Evolutionary conservation across 441 rosid species (phyloP), one percentile per base, ranked within the genome.

Genomic region (Pelargonium fulgidum): DNA sequence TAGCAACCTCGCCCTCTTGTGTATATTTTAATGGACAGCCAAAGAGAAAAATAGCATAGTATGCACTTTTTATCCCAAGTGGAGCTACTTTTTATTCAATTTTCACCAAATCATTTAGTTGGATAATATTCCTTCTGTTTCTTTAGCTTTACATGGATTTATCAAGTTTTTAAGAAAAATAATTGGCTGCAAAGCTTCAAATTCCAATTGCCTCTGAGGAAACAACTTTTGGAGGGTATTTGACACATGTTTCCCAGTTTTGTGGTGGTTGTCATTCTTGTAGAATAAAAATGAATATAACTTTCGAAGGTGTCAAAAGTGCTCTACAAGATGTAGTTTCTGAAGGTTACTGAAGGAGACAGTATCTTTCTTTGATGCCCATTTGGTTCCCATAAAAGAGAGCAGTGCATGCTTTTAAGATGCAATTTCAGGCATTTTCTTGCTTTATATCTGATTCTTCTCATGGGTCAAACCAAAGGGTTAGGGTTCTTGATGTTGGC

Each of bases 161-260:
- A 44, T 44, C 10, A 26, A 26, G 33, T 26, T 26, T 26, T 0
- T 26, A 26, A 26, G 33, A 26, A 26, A 26, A 26, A 26, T 0
- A 26, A 26, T 26, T 26, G 33, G 33, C 3, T 26, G 33, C 33
- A 26, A 26, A 26, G 48, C 12, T 44, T 44, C 48, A 44, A 44
- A 44, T 44, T 44, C 48, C 48, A 44, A 44, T 7, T 44, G 10
- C 48, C 48, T 7, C 12, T 7, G 1, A 44, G 48, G 48, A 44
- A 44, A 44, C 48, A 44, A 44, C 48, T 7, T 7, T 44, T 52
- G 20, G 17, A 52, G 16, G 61, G 8, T 7, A 52, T 14, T 52
- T 14, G 61, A 52, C 61, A 52, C 61, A 52, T 52, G 61, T 52
- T 52, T 16, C 61, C 61, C 9, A 52, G 22, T 52, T 52, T 6